Evolutionary conservation across 2,329 filamentous ascomycete species (phyloP), one percentile per base, ranked within the genome.

Genomic region (Epichloe gansuensis): DNA sequence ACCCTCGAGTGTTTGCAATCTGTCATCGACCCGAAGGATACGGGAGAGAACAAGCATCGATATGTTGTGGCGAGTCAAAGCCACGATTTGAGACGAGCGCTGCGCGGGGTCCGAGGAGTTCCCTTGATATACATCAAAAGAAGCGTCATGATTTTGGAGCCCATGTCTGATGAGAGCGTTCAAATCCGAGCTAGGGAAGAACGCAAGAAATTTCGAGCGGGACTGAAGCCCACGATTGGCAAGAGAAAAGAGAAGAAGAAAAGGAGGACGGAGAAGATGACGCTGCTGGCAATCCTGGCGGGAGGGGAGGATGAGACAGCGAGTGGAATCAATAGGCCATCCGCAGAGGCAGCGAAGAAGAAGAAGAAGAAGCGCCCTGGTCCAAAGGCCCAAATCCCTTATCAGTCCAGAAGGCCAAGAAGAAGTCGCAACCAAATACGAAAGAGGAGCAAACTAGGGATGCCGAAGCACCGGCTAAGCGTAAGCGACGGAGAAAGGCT

Each of bases 31-130:
- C 81, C 88, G 12, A 93, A 93, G 65, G 74, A 71, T 49, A 81
- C 73, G 55, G 77, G 79, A 41, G 77, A 78, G 54, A 93, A 93
- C 66, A 89, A 88, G 70, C 81, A 90, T 63, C 77, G 85, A 54
- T 91, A 91, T 63, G 80, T 89, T 12, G 83, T 91, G 21, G 87
- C 87, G 8, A 85, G 80, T 56, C 87, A 91, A 67, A 83, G 85
- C 57, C 67, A 74, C 25, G 78, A 81, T 43, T 75, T 88, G 46
- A 72, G 87, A 58, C 74, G 76, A 46, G 71, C 73, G 58, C 75
- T 91, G 71, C 76, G 86, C 49, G 69, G 68, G n/a, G 75, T 91
- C 21, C 76, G 80, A 25, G 87, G 86, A 21, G 84, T 88, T 48
- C 88, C 88, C 21, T 66, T 91, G 56, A 79, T 93, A 46, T 91